Evolutionary conservation across 164 flowering plant genomes (phyloP), one percentile per base, ranked within the genome.

Genomic region (Annona cherimola): DNA sequence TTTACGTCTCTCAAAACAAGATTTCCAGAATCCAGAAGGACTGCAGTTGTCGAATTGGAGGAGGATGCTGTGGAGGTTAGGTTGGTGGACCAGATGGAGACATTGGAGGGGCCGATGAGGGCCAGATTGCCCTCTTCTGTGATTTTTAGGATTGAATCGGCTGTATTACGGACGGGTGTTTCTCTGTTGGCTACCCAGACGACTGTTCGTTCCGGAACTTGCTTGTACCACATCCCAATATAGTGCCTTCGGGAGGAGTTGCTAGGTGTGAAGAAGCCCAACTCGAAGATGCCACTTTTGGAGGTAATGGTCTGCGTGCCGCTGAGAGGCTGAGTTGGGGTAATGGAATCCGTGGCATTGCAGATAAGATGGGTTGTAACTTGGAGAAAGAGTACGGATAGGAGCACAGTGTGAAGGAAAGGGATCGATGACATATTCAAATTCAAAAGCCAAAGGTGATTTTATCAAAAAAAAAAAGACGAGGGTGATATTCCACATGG

Each of bases 41-140:
- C 83, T 12, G 85, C 89, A 69, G 67, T 73, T 0, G 79, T 60
- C 6, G 82, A 71, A 44, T 55, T 68, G 14, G 83, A 67, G 8
- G 55, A 8, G 2, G 59, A 39, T n/a, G n/a, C n/a, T n/a, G n/a
- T n/a, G 3, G 87, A 73, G 67, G 50, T 77, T 59, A 79, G 43
- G 68, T 82, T 76, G 18, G 95, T 86, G 14, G 92, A 86, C 97
- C 93, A 92, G 44, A 90, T 66, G 44, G 73, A 77, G n/a, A 5
- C 12, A 43, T 79, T 54, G 39, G 82, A 75, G 67, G 75, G 82
- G 75, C 83, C 71, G 2, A 86, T 50, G 35, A 91, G 83, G 44
- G 86, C 93, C 8, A 91, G 71, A 69, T 85, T 83, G 2, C 90
- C 91, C 74, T 82, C 71, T 6, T 74, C 72, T 40, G 65, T 43